Conservation (phyloP, 1,284 basidiomycete genomes). For the Pseudozyma tsukubaensis region DNA sequence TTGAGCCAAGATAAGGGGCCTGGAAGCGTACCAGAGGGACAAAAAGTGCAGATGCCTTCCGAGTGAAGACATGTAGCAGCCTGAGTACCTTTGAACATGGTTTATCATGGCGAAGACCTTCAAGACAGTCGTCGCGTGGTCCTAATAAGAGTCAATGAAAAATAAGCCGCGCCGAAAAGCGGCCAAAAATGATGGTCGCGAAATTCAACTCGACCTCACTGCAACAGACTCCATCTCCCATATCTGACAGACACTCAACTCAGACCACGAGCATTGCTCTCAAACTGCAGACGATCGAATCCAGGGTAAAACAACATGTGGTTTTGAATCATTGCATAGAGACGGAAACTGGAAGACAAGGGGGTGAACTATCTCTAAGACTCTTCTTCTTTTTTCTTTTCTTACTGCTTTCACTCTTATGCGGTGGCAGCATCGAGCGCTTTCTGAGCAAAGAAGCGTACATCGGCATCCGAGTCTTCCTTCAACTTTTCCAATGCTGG, state of each 20-base stretch:
- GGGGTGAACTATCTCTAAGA: too few species aligned
- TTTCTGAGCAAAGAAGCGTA: conserved; percentile 77
- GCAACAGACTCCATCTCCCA: too few species aligned
- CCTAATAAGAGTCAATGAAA: neutral
- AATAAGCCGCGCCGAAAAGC: neutral
- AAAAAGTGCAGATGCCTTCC: too few species aligned
- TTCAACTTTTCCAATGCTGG: conserved; percentile 88
- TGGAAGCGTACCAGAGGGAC: too few species aligned
- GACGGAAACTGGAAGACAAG: neutral
- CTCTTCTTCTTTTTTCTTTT: conserved; percentile 6
- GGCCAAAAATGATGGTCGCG: neutral
- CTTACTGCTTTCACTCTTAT: conserved; percentile 10
- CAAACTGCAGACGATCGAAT: conserved; percentile 16
- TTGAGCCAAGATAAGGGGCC: too few species aligned
- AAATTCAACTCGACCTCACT: neutral
- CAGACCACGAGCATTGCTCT: conserved; percentile 3
- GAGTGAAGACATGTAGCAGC: too few species aligned
- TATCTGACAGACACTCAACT: too few species aligned
- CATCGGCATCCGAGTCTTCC: conserved; percentile 93
- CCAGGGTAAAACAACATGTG: conserved; percentile 15
- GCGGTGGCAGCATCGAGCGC: conserved; percentile 62
- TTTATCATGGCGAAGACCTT: too few species aligned
- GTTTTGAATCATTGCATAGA: too few species aligned
- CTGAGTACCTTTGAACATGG: too few species aligned
- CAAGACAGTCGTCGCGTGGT: too few species aligned